A percentile compares a stretch with the other conserved stretches of the same genome.
Evolutionary conservation across 768 basidiomycete species (phyloP).

Genomic region (Rhodocollybia butyracea): DNA sequence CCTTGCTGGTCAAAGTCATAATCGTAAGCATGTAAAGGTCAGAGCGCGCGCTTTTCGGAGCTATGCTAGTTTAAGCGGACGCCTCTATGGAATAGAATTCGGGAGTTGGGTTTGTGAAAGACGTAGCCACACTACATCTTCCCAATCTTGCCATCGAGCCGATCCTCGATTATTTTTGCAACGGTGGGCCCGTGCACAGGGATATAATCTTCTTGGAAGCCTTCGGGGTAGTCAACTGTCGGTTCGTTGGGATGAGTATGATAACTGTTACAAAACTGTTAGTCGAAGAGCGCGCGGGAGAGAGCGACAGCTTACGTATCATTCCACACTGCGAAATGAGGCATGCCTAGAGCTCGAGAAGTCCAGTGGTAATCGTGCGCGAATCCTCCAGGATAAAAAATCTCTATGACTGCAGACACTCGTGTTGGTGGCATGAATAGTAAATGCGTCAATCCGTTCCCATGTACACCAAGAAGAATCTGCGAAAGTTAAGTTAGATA

Average conservation of each 20-base stretch:
- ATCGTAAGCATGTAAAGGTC: no score
- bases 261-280: neutral
- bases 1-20: no score
- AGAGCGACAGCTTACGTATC: constrained; percentile 64
- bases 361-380: constrained; percentile 91
- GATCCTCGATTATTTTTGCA: constrained; percentile 69
- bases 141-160: no score
- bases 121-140: no score
- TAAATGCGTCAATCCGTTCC: constrained; percentile 80
- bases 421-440: constrained; percentile 78
- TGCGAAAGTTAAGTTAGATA: no score
- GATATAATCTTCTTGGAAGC: constrained; percentile 79
- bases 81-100: no score
- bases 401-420: constrained; percentile 79
- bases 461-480: constrained; percentile 73
- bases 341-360: constrained; percentile 64
- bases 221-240: constrained; percentile 68
- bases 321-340: constrained; percentile 78
- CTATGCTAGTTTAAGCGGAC: no score
- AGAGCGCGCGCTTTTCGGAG: no score
- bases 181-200: constrained; percentile 68
- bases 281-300: neutral
- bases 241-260: constrained; percentile 30
- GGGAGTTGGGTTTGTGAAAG: no score
- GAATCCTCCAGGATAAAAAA: constrained; percentile 79